Evolutionary conservation across 108 stramenopile genomes (phyloP), one percentile per base, ranked within the genome.

Genomic region (Skeletonema grethae): DNA sequence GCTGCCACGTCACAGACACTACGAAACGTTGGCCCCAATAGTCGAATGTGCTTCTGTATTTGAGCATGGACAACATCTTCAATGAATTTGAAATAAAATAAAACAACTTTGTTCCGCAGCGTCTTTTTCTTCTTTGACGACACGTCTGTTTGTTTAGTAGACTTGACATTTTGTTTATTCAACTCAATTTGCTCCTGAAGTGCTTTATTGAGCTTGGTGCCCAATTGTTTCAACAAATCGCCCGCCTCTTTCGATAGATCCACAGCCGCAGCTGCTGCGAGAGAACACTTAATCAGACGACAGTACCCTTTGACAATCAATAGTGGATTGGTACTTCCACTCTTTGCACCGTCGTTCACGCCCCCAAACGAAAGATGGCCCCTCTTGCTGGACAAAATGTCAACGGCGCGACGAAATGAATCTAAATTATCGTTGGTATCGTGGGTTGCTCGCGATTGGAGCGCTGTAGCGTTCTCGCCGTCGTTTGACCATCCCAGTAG

Each of bases 21-120:
- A 46, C 64, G 63, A n/a, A 46, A 73, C 13, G 72, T 58, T 16
- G 56, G 29, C 7, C 72, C 72, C 16, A 73, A 45, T 16, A 73
- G 57, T 0, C 30, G 18, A 29, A 53, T 53, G 1, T 53, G 56
- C 16, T 58, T 30, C 53, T 11, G 24, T 1, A 61, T 61, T 34
- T 61, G 59, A 22, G 70, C 46, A 1, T 38, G 28, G 28, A 70
- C 45, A 13, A 61, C 45, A 31, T 61, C 46, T n/a, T 61, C 50
- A 20, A 61, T 50, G 5, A 46, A 70, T 20, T 24, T 41, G 46
- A 70, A 70, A 35, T 70, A 61, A 24, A 61, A 35, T 10, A 70
- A 32, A 50, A 61, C 13, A 5, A 41, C 25, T 12, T 48, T 50
- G 35, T 70, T 70, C 46, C 70, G 25, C 5, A 31, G 46, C 6